Percentiles rank a stretch among this genome's conserved stretches.
These are phyloP conservation scores for Psilocybe azurescens DNA, from an alignment of 768 basidiomycete genomes.

Conservation along the genomic window DNA sequence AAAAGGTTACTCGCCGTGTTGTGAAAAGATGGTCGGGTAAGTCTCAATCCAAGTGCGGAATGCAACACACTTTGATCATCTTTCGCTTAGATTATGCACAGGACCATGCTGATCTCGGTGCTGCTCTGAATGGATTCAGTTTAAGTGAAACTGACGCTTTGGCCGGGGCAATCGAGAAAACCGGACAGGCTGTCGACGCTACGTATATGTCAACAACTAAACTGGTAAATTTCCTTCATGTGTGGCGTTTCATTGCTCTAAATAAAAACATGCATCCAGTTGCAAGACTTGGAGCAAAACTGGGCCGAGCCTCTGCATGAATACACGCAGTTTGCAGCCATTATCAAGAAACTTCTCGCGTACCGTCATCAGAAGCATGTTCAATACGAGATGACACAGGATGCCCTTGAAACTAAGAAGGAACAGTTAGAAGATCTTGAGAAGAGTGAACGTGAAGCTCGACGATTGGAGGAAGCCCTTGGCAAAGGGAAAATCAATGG, in stretches of 20 bases:
- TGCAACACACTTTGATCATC: slow-evolving; percentile 7
- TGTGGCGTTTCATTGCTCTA: not conserved
- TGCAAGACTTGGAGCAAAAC: slow-evolving; percentile 92
- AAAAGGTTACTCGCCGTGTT: slow-evolving; percentile 91
- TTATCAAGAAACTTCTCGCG: slow-evolving; percentile 92
- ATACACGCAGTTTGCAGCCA: slow-evolving; percentile 91
- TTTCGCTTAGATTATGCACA: slow-evolving; percentile 68
- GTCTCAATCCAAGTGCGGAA: slow-evolving; percentile 24
- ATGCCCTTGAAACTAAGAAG: slow-evolving; percentile 81
- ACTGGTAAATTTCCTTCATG: slow-evolving; percentile 59
- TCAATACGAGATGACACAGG: slow-evolving; percentile 97
- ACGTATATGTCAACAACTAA: slow-evolving; percentile 93
- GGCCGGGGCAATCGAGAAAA: slow-evolving; percentile 91
- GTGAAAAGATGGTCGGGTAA: slow-evolving; percentile 95
- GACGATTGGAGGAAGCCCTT: slow-evolving; percentile 87
- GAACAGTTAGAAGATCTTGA: slow-evolving; percentile 89
- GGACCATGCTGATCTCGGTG: slow-evolving; percentile 91
- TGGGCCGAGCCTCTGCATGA: slow-evolving; percentile 97
- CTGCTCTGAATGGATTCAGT: slow-evolving; percentile 91
- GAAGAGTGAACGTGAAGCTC: slow-evolving; percentile 90
- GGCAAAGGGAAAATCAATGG: slow-evolving; percentile 51
- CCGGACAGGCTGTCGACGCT: slow-evolving; percentile 94
- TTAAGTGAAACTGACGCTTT: slow-evolving; percentile 80
- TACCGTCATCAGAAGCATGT: slow-evolving; percentile 99
- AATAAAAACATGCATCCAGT: slow-evolving; percentile 44